Conservation (phyloP, 495 filamentous ascomycete genomes). For the Cercophora sp. region DNA sequence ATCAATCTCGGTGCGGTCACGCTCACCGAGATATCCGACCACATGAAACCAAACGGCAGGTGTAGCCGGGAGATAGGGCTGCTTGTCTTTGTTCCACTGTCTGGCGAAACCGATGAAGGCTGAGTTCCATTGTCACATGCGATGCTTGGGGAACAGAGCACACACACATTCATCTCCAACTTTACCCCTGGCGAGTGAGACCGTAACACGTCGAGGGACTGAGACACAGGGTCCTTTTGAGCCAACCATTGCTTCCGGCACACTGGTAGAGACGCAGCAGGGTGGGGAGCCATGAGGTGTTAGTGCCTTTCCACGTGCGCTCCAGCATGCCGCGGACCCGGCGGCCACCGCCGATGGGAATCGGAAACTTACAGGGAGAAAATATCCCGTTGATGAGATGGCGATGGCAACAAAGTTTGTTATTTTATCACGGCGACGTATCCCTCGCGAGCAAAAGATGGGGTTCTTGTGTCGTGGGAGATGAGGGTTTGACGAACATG, state of each 20-base stretch:
- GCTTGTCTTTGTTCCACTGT: too few species aligned
- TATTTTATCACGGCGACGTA: too few species aligned
- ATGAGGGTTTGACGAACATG: too few species aligned
- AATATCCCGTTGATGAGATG: background rate
- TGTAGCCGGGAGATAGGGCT: too few species aligned
- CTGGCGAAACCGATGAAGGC: conserved; percentile 6
- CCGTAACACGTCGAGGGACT: conserved; percentile 3
- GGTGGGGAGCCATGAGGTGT: background rate
- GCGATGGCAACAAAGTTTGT: background rate
- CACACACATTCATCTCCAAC: too few species aligned
- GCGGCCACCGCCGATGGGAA: background rate
- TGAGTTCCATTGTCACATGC: background rate
- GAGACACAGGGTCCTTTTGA: conserved; percentile 8
- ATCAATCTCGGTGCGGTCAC: too few species aligned
- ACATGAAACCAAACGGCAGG: background rate
- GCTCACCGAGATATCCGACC: too few species aligned
- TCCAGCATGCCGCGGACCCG: background rate
- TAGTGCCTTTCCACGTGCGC: background rate
- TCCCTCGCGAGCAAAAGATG: too few species aligned
- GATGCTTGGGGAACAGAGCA: too few species aligned
- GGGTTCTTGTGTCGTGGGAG: too few species aligned
- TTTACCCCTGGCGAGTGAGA: conserved; percentile 13
- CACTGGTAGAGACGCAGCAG: background rate
- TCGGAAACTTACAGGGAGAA: background rate
- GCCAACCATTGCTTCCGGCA: background rate